Conservation (phyloP, 2,329 filamentous ascomycete species). For the Penicillium frequentans region DNA sequence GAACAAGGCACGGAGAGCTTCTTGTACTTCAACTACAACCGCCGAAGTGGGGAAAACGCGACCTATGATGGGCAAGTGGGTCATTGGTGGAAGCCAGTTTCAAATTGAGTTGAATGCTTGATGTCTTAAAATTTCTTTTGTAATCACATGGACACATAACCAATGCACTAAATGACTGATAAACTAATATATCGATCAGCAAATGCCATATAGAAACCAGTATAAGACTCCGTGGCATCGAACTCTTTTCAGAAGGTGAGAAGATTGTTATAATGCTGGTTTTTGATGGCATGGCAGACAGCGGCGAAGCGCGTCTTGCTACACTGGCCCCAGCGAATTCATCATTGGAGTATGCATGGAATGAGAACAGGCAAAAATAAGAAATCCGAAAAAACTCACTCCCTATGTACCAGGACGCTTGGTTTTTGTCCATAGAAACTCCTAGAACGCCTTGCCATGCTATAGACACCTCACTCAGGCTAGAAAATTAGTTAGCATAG, state of each 20-base stretch:
- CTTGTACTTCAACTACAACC: too few species aligned
- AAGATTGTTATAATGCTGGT: slow-evolving; percentile 66
- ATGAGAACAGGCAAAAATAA: neutral
- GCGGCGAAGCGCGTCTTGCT: slow-evolving; percentile 37
- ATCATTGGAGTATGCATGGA: slow-evolving; percentile 20
- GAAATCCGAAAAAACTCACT: slow-evolving; percentile 1
- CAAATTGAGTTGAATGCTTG: neutral
- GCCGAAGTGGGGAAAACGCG: too few species aligned
- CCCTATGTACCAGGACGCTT: neutral
- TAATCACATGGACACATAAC: neutral
- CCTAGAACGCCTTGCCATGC: slow-evolving; percentile 32
- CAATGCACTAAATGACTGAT: neutral
- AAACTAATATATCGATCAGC: slow-evolving; percentile 6
- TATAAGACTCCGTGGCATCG: neutral
- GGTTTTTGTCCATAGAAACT: slow-evolving; percentile 10
- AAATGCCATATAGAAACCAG: neutral
- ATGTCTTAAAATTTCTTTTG: neutral
- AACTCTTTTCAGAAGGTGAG: slow-evolving; percentile 59
- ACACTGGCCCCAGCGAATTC: slow-evolving; percentile 57
- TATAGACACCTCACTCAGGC: slow-evolving; percentile 33
- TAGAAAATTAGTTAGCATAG: slow-evolving; percentile 18
- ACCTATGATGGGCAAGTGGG: neutral
- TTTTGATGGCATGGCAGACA: slow-evolving; percentile 56
- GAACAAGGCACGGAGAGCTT: too few species aligned
- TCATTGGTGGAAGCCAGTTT: too few species aligned